Evolutionary conservation across 2,329 filamentous ascomycete species (phyloP).

Genomic region (Lithohypha guttulata): DNA sequence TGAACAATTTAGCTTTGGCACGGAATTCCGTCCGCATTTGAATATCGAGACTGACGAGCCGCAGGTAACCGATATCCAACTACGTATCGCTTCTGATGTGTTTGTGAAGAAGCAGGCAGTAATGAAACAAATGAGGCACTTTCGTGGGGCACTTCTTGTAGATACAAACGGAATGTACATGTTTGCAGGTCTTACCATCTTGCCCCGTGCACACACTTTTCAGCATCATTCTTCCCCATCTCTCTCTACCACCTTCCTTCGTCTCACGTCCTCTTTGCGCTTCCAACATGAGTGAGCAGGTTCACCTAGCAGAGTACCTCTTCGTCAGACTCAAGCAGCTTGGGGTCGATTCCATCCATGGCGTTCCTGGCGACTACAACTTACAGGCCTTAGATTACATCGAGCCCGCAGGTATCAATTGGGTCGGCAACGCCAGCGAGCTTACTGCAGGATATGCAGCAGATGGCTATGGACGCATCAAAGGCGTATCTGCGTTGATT

Average conservation of each 20-base stretch:
- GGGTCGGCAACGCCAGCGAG: conserved; percentile 54
- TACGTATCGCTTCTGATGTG: too few relatives aligned
- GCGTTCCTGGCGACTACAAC: conserved; percentile 39
- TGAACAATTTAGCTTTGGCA: too few relatives aligned
- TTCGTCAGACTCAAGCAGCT: conserved; percentile 40
- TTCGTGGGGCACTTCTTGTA: too few relatives aligned
- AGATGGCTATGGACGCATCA: conserved; percentile 65
- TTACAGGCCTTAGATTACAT: conserved; percentile 46
- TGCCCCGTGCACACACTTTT: too few relatives aligned
- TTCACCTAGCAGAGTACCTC: conserved; percentile 40
- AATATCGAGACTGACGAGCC: too few relatives aligned
- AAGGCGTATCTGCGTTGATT: conserved; percentile 27
- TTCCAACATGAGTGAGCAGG: conserved; percentile 22
- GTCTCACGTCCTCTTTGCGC: not conserved
- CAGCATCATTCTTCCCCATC: not conserved
- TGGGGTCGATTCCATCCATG: conserved; percentile 40
- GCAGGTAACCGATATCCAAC: too few relatives aligned
- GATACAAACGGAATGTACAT: too few relatives aligned
- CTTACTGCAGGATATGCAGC: conserved; percentile 61
- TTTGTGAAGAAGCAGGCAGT: too few relatives aligned
- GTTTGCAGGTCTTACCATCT: too few relatives aligned
- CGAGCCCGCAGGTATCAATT: conserved; percentile 42
- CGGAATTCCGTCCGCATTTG: too few relatives aligned
- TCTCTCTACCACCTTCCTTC: not conserved
- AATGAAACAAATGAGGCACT: too few relatives aligned